A percentile compares a stretch with the other conserved stretches of the same genome.
Conservation (phyloP, 345 rosid species). For the Eucalyptus cloeziana region DNA sequence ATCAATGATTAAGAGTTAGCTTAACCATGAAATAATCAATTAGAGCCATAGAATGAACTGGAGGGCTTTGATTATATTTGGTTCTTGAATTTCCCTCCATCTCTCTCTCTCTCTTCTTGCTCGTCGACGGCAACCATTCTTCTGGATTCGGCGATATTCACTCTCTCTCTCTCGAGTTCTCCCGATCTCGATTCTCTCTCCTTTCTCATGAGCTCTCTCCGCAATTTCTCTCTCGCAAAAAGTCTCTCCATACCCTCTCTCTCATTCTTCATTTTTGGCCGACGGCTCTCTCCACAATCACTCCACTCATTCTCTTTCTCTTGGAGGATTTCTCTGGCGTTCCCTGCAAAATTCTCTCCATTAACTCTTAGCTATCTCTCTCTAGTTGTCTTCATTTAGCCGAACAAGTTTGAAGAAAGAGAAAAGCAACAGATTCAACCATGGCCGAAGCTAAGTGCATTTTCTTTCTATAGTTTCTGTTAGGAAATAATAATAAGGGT, state of each 20-base stretch:
- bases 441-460: background rate
- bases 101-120: background rate
- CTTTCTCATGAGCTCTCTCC: too few species aligned
- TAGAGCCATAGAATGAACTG: background rate
- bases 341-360: background rate
- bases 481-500: too few species aligned
- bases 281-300: background rate
- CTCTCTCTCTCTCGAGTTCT: too few species aligned
- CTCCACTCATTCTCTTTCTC: background rate
- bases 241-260: background rate
- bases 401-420: background rate
- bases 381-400: background rate
- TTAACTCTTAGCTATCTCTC: background rate
- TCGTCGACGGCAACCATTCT: background rate
- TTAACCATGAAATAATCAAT: background rate
- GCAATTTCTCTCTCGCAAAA: background rate
- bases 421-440: too few species aligned
- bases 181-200: too few species aligned
- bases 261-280: background rate
- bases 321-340: background rate
- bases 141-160: too few species aligned
- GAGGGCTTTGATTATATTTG: background rate
- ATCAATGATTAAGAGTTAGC: background rate
- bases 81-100: background rate
- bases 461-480: background rate